Evolutionary conservation across 192 early-diverging fungal species (phyloP).

Genomic region (Backusella tuberculispora): DNA sequence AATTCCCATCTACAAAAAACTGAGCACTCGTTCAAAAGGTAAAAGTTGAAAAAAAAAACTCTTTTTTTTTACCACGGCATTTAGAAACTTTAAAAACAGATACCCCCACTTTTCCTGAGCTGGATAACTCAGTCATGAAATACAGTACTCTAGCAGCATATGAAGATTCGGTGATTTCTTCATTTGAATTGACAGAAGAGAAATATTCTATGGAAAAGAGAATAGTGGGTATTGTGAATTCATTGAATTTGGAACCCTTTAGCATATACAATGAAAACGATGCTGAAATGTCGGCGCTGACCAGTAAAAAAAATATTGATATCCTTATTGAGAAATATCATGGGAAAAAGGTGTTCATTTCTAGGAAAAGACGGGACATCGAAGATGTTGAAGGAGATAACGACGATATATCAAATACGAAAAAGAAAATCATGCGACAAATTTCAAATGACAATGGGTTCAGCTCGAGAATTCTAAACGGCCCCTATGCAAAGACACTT

Average conservation of each 20-base stretch:
- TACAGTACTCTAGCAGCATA: slow-evolving; percentile 12
- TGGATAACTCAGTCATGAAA: slow-evolving; percentile 8
- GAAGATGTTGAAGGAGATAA: slow-evolving; percentile 2
- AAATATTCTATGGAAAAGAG: slow-evolving; percentile 8
- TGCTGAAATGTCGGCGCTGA: neutral
- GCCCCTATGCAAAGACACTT: slow-evolving; percentile 28
- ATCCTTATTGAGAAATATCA: slow-evolving; percentile 6
- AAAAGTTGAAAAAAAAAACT: too few species aligned
- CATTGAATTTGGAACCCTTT: neutral
- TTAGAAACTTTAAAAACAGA: too few species aligned
- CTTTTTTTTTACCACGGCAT: too few species aligned
- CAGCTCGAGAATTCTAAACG: slow-evolving; percentile 10
- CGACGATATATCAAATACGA: neutral
- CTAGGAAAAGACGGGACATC: neutral
- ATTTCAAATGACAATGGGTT: slow-evolving; percentile 15
- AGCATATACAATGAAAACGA: slow-evolving; percentile 3
- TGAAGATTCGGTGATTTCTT: slow-evolving; percentile 8
- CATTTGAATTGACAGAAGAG: slow-evolving; percentile 15
- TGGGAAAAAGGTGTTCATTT: neutral
- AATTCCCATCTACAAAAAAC: too few species aligned
- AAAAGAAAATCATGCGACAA: slow-evolving; percentile 1
- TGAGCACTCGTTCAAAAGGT: too few species aligned
- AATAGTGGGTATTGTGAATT: neutral
- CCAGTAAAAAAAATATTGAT: slow-evolving; percentile 3
- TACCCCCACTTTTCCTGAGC: slow-evolving; percentile 3